phyloP scores from a whole-genome alignment of 2,329 filamentous ascomycete genomes.

The Passalora sequoiae region DNA sequence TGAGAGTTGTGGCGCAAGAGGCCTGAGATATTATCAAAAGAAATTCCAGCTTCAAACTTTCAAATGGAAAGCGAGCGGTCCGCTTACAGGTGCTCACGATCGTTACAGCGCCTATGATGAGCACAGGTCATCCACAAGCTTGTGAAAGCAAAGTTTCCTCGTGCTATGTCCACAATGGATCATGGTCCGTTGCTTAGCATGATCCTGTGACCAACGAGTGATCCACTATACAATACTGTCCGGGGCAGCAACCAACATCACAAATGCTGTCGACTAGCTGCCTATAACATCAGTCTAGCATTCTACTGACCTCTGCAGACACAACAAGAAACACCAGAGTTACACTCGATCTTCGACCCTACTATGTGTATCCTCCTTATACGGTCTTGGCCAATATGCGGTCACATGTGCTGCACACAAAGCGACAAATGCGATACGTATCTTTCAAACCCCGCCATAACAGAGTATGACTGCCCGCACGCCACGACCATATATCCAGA shows the following conservation, averaged over 20 bases:
- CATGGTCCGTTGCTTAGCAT: background rate
- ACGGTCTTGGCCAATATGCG: conserved; percentile 13
- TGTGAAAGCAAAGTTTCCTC: too few species aligned
- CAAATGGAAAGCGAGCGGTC: background rate
- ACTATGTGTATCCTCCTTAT: conserved; percentile 20
- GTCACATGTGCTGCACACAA: conserved; percentile 13
- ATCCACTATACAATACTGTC: background rate
- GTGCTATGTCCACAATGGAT: too few species aligned
- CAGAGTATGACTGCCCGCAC: conserved; percentile 11
- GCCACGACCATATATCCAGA: conserved; percentile 3
- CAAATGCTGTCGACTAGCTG: background rate
- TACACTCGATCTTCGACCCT: background rate
- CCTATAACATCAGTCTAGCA: too few species aligned
- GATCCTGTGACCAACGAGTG: background rate
- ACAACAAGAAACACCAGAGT: background rate
- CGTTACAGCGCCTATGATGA: too few species aligned
- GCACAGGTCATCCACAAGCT: too few species aligned
- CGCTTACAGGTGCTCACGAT: too few species aligned
- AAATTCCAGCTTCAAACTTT: background rate
- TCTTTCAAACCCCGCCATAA: conserved; percentile 11
- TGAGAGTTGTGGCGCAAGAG: conserved; percentile 40
- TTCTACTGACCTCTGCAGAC: background rate
- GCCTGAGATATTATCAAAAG: conserved; percentile 1
- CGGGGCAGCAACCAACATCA: background rate
- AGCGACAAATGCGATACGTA: conserved; percentile 14